Percentiles rank a stretch among this genome's conserved stretches.
Conservation (phyloP, 345 rosid species). For the Dovyalis caffra region DNA sequence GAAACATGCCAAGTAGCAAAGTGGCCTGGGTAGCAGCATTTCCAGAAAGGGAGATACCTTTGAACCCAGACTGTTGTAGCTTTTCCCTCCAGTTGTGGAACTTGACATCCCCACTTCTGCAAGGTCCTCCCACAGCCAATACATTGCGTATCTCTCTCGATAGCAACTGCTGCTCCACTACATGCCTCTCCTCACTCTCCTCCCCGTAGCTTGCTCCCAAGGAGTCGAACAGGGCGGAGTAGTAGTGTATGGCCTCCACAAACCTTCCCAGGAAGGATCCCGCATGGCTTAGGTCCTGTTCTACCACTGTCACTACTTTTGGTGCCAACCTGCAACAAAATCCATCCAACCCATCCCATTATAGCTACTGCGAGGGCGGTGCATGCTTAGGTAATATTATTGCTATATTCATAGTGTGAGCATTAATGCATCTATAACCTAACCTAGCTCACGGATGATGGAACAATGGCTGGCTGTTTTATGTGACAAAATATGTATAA, state of each 20-base stretch:
- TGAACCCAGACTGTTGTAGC: constrained; percentile 81
- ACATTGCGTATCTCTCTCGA: constrained; percentile 89
- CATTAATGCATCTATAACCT: neutral
- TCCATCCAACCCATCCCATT: neutral
- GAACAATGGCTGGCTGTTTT: neutral
- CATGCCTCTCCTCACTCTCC: constrained; percentile 97
- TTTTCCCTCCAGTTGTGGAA: constrained; percentile 95
- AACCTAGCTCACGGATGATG: neutral
- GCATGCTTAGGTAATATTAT: neutral
- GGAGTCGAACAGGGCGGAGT: constrained; percentile 91
- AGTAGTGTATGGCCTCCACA: constrained; percentile 97
- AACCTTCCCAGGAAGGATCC: constrained; percentile 93
- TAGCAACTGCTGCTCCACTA: constrained; percentile 91
- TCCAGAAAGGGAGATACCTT: constrained; percentile 75
- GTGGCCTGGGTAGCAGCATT: constrained; percentile 96
- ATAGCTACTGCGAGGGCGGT: neutral
- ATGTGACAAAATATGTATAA: neutral
- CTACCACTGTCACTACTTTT: constrained; percentile 95
- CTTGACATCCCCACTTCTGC: constrained; percentile 66
- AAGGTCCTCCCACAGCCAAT: constrained; percentile 83
- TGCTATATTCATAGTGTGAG: no score
- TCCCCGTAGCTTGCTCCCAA: constrained; percentile 93
- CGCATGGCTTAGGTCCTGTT: constrained; percentile 88
- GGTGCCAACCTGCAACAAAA: constrained; percentile 68
- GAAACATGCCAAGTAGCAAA: constrained; percentile 85